phyloP scores from a whole-genome alignment of 768 basidiomycete species.

The Rhodotorula diobovata region DNA sequence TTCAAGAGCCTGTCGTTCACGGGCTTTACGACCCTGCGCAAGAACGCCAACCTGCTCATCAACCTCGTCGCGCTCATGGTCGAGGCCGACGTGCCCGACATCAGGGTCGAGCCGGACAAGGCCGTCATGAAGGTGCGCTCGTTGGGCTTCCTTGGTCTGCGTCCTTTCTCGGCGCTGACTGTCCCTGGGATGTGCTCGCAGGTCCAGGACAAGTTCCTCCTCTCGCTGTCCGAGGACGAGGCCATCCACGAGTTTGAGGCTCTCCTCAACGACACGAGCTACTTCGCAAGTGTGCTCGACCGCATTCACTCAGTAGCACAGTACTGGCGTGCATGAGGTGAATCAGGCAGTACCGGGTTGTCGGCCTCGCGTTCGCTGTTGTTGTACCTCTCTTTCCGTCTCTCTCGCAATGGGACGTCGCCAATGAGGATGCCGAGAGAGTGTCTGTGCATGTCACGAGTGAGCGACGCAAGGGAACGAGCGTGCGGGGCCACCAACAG shows the following conservation, averaged over 20 bases:
- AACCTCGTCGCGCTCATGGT: constrained; percentile 96
- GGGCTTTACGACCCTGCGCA: constrained; percentile 92
- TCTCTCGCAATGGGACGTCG: too few species aligned
- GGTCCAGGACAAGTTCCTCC: constrained; percentile 91
- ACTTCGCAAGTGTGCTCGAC: constrained; percentile 87
- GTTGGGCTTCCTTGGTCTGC: neutral
- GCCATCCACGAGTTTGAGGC: constrained; percentile 96
- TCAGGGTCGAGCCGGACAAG: constrained; percentile 64
- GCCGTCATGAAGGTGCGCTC: constrained; percentile 51
- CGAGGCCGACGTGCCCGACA: constrained; percentile 94
- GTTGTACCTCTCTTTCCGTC: too few species aligned
- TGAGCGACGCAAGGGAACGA: too few species aligned
- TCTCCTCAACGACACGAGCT: constrained; percentile 86
- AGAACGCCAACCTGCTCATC: constrained; percentile 93
- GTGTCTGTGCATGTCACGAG: too few species aligned
- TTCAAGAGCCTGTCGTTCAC: constrained; percentile 97
- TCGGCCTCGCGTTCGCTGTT: too few species aligned
- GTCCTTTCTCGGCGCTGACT: neutral
- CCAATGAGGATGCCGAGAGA: too few species aligned
- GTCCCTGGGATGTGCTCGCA: constrained; percentile 47
- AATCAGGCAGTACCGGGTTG: too few species aligned
- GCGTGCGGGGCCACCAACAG: too few species aligned
- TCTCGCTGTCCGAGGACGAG: constrained; percentile 82
- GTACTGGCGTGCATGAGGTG: constrained; percentile 12
- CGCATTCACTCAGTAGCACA: constrained; percentile 67